Base-by-base conservation (phyloP, 164 flowering plant genomes). In the Paratinospora sagittata region DNA sequence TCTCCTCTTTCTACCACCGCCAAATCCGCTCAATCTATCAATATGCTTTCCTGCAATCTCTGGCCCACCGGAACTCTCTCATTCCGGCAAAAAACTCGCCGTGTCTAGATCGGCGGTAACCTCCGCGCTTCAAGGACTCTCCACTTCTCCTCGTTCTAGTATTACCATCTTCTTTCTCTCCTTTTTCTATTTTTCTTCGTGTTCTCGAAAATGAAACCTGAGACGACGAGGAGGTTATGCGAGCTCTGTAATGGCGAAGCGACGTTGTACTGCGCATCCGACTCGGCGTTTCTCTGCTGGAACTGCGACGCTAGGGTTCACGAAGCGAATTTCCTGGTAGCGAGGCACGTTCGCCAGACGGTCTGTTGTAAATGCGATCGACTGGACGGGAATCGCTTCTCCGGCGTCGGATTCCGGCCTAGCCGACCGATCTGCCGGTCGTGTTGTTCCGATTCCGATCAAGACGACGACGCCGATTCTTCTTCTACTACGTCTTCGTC, bases 291-390 rank as follows among this genome's bases (percentile, higher is more conserved):
- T 37, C 79, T 87, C 13, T 87, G 91, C 63, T 75, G 68, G 70
- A 55, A 10, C 61, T 87, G 89, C 69, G 91, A 87, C 69, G 73
- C 76, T 27, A 75, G 68, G 33, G 91, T 87, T 45, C 91, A 87
- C 67, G 43, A 45, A 3, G 89, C 89, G 5, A 87, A 87, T 71
- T 85, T 85, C 74, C 77, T 87, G 37, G 91, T 83, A 2, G 89
- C 89, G 23, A 81, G 86, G 9, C 91, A 87, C 47, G 67, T 79
- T 5, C 82, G 91, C 3, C 72, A 34, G 0, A 65, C 78, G 14
- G 63, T 85, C 21, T 87, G 91, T 73, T 70, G 68, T 23, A 37
- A 23, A 34, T 87, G 90, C 65, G 75, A 66, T 0, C 43, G n/a
- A 5, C 52, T 70, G 43, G 69, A 72, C 70, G 82, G 79, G 0